These are phyloP conservation scores for Hypomyces perniciosus DNA, from an alignment of 2,329 filamentous ascomycete genomes.

Conservation along the genomic window DNA sequence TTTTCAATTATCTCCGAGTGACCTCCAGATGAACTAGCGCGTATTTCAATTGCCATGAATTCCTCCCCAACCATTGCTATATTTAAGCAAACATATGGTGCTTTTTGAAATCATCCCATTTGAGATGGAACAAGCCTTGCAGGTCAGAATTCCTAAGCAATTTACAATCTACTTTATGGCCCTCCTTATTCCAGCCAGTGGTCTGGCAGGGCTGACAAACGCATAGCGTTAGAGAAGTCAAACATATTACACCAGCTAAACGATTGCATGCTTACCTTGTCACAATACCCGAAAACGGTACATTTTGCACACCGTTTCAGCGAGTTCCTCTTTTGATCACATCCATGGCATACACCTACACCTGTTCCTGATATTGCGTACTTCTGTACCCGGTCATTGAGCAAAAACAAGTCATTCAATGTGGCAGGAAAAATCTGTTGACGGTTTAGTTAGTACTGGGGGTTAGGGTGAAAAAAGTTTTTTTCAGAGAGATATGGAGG, in stretches of 20 bases:
- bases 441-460: too few relatives aligned
- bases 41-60: too few relatives aligned
- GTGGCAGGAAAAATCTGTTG: conserved; percentile 10
- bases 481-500: not conserved
- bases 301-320: conserved; percentile 13
- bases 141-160: conserved; percentile 1
- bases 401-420: conserved; percentile 4
- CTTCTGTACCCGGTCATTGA: conserved; percentile 12
- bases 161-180: conserved; percentile 14
- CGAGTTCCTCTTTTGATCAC: not conserved
- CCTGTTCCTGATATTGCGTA: not conserved
- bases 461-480: not conserved
- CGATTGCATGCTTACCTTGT: conserved; percentile 3
- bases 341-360: conserved; percentile 14
- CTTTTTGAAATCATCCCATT: too few relatives aligned
- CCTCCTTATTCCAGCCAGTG: conserved; percentile 9
- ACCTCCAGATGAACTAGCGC: too few relatives aligned
- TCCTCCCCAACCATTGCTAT: too few relatives aligned
- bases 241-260: too few relatives aligned
- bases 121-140: too few relatives aligned
- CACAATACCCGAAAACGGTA: conserved; percentile 16
- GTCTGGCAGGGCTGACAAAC: conserved; percentile 10
- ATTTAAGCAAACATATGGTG: too few relatives aligned
- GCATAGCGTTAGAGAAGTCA: not conserved
- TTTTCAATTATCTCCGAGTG: too few relatives aligned